These are phyloP conservation scores for Hydnomerulius pinastri DNA, from an alignment of 768 basidiomycete species.

Conservation along the genomic window DNA sequence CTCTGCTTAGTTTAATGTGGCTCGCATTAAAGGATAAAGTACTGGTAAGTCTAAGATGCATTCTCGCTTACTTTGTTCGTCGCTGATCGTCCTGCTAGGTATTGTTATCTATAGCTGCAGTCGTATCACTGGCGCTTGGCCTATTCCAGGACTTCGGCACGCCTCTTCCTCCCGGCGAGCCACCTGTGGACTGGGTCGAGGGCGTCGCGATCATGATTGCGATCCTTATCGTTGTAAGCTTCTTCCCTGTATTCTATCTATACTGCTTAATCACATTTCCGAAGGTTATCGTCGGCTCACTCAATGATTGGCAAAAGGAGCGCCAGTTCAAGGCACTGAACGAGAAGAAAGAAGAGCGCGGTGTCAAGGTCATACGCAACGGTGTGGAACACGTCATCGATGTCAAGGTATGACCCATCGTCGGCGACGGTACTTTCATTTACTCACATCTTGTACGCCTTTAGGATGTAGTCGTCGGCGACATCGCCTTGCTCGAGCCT, in stretches of 20 bases:
- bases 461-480: constrained; percentile 92
- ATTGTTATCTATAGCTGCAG: constrained; percentile 87
- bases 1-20: constrained; percentile 79
- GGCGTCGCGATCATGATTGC: constrained; percentile 83
- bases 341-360: constrained; percentile 93
- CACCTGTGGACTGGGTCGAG: constrained; percentile 97
- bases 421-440: background rate
- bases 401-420: constrained; percentile 61
- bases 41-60: constrained; percentile 51
- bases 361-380: constrained; percentile 78
- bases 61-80: constrained; percentile 4
- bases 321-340: constrained; percentile 91
- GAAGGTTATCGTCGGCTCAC: constrained; percentile 89
- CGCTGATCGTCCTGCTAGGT: constrained; percentile 49
- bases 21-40: constrained; percentile 89
- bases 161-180: constrained; percentile 54
- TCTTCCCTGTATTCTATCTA: background rate
- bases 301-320: constrained; percentile 99
- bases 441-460: constrained; percentile 13
- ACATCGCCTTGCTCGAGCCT: constrained; percentile 88
- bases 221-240: constrained; percentile 68
- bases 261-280: background rate
- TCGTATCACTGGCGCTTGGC: constrained; percentile 90
- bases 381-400: constrained; percentile 73
- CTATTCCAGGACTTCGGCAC: constrained; percentile 92